Evolutionary conservation across 495 filamentous ascomycete species (phyloP).

Genomic region (Aspergillus carlsbadensis): DNA sequence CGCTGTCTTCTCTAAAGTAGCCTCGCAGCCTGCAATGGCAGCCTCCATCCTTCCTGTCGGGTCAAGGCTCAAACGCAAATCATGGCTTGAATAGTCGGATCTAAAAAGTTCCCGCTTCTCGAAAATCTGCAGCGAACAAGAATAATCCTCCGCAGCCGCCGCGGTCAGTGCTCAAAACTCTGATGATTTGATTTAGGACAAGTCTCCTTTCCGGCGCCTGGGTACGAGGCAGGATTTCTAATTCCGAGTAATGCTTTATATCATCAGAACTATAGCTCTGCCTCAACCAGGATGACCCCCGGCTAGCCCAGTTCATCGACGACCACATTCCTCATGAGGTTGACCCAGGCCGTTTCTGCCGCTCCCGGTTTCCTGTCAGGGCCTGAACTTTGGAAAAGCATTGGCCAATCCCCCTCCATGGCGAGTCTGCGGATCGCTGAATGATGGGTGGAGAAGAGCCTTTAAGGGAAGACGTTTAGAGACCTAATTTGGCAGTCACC

Average conservation of each 20-base stretch:
- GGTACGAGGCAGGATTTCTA: slow-evolving; percentile 16
- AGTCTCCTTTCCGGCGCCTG: background rate
- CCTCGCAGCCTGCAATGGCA: background rate
- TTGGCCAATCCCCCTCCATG: slow-evolving; percentile 20
- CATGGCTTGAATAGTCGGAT: background rate
- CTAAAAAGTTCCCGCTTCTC: background rate
- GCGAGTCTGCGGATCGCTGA: slow-evolving; percentile 16
- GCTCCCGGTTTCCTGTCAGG: slow-evolving; percentile 31
- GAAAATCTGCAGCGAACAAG: background rate
- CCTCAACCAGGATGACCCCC: slow-evolving; percentile 9
- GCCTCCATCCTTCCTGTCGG: background rate
- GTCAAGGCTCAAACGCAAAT: background rate
- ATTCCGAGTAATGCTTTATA: no score
- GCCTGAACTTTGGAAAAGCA: slow-evolving; percentile 24
- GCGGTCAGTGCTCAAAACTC: background rate
- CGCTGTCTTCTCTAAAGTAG: background rate
- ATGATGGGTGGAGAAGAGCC: background rate
- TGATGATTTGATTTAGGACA: slow-evolving; percentile 9
- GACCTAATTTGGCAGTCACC: slow-evolving; percentile 4
- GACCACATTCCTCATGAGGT: slow-evolving; percentile 18
- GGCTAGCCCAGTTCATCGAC: background rate
- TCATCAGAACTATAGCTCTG: background rate
- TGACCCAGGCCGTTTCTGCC: slow-evolving; percentile 26
- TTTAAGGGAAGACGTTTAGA: slow-evolving; percentile 2
- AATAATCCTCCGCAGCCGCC: background rate